phyloP scores from a whole-genome alignment of 225 moss, liverwort and hornwort species.

The Ulota crispa region DNA sequence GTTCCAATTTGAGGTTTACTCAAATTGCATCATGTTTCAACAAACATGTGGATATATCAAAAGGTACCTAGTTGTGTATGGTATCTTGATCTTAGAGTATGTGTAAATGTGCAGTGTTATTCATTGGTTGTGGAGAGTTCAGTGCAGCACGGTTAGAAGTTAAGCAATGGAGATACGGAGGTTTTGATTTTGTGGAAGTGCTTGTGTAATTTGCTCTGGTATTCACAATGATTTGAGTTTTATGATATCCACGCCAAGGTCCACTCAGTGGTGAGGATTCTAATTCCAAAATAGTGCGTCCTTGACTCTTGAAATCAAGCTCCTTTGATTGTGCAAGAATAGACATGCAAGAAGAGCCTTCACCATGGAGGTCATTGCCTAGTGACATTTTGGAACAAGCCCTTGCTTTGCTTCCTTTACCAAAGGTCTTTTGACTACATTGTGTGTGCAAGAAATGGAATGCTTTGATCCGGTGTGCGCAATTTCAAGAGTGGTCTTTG shows the following conservation, averaged over 20 bases:
- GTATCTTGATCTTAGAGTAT: not conserved
- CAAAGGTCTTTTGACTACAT: no score
- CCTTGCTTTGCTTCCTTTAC: no score
- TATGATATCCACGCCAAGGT: not conserved
- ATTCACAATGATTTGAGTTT: constrained; percentile 1
- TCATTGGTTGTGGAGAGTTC: not conserved
- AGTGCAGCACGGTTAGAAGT: not conserved
- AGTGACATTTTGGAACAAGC: no score
- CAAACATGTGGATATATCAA: not conserved
- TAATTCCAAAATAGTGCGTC: no score
- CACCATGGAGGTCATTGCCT: no score
- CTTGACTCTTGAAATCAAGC: no score
- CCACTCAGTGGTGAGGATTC: not conserved
- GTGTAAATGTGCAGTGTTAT: not conserved
- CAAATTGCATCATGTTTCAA: not conserved
- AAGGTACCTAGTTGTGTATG: not conserved
- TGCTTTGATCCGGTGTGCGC: no score
- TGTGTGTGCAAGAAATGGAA: no score
- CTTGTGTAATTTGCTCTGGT: not conserved
- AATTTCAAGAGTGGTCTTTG: no score
- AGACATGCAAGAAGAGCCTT: no score
- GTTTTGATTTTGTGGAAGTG: not conserved
- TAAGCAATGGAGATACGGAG: not conserved
- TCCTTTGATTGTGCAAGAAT: no score
- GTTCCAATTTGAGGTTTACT: not conserved